phyloP scores from a whole-genome alignment of 78 protist genomes.

The Thecamonas trahens region DNA sequence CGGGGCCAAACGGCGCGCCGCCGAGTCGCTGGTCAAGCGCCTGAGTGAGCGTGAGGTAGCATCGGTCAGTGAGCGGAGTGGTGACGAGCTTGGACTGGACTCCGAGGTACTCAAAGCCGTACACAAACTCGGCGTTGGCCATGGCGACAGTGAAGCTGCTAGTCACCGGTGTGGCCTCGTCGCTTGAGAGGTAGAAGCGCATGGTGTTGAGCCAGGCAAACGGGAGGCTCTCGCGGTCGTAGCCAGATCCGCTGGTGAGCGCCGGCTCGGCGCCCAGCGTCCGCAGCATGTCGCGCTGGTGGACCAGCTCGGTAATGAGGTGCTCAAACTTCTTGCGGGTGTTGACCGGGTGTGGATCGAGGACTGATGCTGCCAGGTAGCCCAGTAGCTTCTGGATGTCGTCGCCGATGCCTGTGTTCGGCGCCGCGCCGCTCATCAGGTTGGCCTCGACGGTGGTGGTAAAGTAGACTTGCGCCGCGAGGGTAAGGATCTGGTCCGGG shows the following conservation, averaged over 20 bases:
- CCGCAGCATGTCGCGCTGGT: conserved; percentile 80
- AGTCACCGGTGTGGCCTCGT: too few relatives aligned
- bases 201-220: conserved; percentile 87
- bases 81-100: conserved; percentile 89
- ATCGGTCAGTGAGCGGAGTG: conserved; percentile 88
- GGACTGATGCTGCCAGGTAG: conserved; percentile 66
- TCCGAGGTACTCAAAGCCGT: conserved; percentile 97
- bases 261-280: conserved; percentile 12
- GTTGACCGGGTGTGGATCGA: conserved; percentile 31
- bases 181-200: conserved; percentile 71
- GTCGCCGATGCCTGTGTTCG: too few relatives aligned
- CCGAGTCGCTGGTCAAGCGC: conserved; percentile 89
- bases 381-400: too few relatives aligned
- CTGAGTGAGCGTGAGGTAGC: conserved; percentile 86
- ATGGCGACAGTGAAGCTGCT: conserved; percentile 48
- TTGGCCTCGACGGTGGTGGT: conserved; percentile 24
- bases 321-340: conserved; percentile 81
- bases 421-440: too few relatives aligned
- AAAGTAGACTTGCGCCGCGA: conserved; percentile 63
- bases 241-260: too few relatives aligned
- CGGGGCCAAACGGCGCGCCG: conserved; percentile 97
- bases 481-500: conserved; percentile 69
- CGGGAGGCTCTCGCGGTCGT: too few relatives aligned
- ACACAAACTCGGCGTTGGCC: conserved; percentile 79
- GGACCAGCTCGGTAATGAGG: conserved; percentile 87